Conservation (phyloP, 495 filamentous ascomycete genomes). For the Tuber indicum region DNA sequence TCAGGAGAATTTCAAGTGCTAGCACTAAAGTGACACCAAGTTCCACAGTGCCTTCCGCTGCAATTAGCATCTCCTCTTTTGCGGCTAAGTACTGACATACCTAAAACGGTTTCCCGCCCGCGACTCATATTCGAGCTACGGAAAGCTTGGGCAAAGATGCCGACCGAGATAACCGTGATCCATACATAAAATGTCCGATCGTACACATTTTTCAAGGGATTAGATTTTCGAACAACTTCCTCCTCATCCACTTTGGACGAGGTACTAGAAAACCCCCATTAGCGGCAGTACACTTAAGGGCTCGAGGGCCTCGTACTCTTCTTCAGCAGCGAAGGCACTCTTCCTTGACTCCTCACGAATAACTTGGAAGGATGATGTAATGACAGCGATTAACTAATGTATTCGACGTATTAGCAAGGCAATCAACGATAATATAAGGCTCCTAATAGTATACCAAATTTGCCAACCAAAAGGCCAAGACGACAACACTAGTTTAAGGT, state of each 20-base stretch:
- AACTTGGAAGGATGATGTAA: constrained; percentile 96
- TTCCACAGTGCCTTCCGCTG: constrained; percentile 55
- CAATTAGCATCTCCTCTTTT: constrained; percentile 6
- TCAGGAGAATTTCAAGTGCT: constrained; percentile 71
- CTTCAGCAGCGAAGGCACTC: constrained; percentile 81
- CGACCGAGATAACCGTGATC: constrained; percentile 72
- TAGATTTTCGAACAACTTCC: constrained; percentile 47
- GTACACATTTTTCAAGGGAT: constrained; percentile 60
- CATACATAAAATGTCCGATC: constrained; percentile 69
- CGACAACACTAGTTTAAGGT: constrained; percentile 57
- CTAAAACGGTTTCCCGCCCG: constrained; percentile 51
- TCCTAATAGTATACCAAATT: constrained; percentile 55
- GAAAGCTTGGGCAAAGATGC: constrained; percentile 64
- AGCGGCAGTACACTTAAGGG: not conserved
- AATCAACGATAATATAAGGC: not conserved
- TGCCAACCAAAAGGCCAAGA: constrained; percentile 93
- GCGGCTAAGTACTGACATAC: constrained; percentile 17
- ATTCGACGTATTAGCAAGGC: constrained; percentile 10
- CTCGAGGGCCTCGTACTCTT: constrained; percentile 47
- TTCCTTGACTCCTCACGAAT: constrained; percentile 93
- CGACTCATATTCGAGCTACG: constrained; percentile 66
- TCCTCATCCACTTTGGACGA: constrained; percentile 45
- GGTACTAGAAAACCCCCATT: not conserved
- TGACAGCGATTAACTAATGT: constrained; percentile 77
- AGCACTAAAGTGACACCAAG: constrained; percentile 71